phyloP scores from a whole-genome alignment of 2,329 filamentous ascomycete species.

The Stagonosporopsis tanaceti region DNA sequence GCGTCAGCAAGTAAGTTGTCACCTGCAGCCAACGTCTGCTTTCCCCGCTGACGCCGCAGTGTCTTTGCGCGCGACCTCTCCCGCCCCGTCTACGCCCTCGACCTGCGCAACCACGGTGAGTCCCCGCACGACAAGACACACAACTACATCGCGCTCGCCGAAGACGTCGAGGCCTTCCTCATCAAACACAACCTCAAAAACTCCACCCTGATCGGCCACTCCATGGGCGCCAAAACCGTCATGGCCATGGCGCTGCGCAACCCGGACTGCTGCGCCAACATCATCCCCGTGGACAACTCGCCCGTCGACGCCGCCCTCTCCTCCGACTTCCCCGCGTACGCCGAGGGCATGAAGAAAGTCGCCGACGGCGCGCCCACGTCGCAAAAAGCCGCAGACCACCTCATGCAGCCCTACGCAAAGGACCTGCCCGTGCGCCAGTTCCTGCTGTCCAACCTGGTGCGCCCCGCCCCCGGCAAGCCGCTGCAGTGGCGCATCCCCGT shows the following conservation, averaged over 20 bases:
- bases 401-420: conserved; percentile 77
- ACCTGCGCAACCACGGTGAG: conserved; percentile 92
- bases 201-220: conserved; percentile 87
- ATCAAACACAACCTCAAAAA: conserved; percentile 71
- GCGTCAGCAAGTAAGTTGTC: conserved; percentile 80
- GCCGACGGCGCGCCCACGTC: conserved; percentile 72
- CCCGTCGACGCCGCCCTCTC: conserved; percentile 81
- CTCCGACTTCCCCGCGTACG: conserved; percentile 79
- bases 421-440: conserved; percentile 86
- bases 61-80: conserved; percentile 81
- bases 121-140: conserved; percentile 80
- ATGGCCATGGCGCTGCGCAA: conserved; percentile 83
- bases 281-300: conserved; percentile 91
- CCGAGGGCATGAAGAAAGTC: conserved; percentile 84
- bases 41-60: conserved; percentile 55
- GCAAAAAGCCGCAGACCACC: conserved; percentile 80
- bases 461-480: conserved; percentile 59
- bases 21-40: neutral
- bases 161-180: conserved; percentile 84
- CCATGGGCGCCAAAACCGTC: conserved; percentile 94
- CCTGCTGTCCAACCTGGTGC: conserved; percentile 83
- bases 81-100: conserved; percentile 82
- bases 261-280: conserved; percentile 70
- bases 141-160: conserved; percentile 82
- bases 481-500: conserved; percentile 84